Evolutionary conservation across 345 rosid species (phyloP).

Genomic region (Luvunga scandens): DNA sequence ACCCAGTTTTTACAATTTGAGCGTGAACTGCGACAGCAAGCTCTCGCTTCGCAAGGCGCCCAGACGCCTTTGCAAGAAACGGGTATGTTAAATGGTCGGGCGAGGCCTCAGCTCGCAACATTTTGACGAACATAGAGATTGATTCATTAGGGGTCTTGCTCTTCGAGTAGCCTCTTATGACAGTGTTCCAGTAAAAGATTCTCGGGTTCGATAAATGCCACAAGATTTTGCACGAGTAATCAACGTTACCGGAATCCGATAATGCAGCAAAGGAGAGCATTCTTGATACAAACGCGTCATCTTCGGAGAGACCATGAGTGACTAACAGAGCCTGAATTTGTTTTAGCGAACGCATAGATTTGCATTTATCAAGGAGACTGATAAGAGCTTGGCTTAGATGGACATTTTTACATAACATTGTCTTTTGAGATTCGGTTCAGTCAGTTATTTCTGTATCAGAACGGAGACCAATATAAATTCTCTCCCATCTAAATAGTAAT

Average conservation of each 20-base stretch:
- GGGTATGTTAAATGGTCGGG: conserved; percentile 79
- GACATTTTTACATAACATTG: background rate
- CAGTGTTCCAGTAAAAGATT: conserved; percentile 53
- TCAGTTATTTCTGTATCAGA: background rate
- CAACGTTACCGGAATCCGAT: conserved; percentile 40
- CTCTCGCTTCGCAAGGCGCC: conserved; percentile 44
- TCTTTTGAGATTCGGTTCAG: background rate
- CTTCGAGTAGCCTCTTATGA: conserved; percentile 59
- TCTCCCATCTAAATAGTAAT: background rate
- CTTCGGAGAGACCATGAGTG: conserved; percentile 50
- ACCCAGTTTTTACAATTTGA: conserved; percentile 47
- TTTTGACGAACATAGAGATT: conserved; percentile 42
- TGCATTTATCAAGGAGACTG: conserved; percentile 49
- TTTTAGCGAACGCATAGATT: conserved; percentile 45
- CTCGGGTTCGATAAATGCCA: conserved; percentile 37
- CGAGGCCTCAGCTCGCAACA: conserved; percentile 47
- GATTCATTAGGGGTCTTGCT: conserved; percentile 56
- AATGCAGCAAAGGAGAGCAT: conserved; percentile 52
- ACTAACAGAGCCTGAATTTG: conserved; percentile 56
- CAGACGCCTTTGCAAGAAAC: conserved; percentile 62
- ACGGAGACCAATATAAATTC: background rate
- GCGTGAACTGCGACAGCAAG: conserved; percentile 49
- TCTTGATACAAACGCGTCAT: conserved; percentile 42
- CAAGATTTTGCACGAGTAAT: conserved; percentile 48
- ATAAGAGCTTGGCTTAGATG: conserved; percentile 6